phyloP scores from a whole-genome alignment of 495 filamentous ascomycete species.

The Podospora appendiculata region DNA sequence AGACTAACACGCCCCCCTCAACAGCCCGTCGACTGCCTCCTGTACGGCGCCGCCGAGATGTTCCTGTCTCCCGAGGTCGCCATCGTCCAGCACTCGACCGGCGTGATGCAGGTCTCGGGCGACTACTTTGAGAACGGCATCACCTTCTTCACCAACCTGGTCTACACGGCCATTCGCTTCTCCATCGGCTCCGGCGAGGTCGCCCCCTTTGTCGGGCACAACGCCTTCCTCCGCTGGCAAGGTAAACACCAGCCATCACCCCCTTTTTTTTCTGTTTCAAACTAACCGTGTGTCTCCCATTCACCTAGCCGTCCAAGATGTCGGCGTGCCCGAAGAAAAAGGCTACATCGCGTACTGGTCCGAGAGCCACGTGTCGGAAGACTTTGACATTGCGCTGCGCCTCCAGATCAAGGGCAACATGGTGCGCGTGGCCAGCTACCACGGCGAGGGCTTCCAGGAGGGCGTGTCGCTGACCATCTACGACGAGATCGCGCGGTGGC shows the following conservation, averaged over 20 bases:
- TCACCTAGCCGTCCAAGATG: constrained; percentile 56
- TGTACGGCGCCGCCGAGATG: constrained; percentile 67
- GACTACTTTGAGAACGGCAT: constrained; percentile 66
- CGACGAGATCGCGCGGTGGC: constrained; percentile 70
- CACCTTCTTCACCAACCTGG: constrained; percentile 71
- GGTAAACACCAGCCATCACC: not conserved
- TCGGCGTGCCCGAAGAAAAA: constrained; percentile 52
- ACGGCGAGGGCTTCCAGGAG: constrained; percentile 65
- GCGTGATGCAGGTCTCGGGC: constrained; percentile 61
- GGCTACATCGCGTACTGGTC: constrained; percentile 70
- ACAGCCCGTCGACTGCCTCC: constrained; percentile 51
- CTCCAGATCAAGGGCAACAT: constrained; percentile 60
- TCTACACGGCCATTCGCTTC: constrained; percentile 66
- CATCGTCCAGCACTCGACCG: constrained; percentile 23
- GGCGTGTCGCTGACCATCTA: constrained; percentile 74
- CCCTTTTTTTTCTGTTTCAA: not conserved
- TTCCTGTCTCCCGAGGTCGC: constrained; percentile 65
- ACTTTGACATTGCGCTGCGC: constrained; percentile 73
- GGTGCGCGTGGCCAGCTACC: constrained; percentile 60
- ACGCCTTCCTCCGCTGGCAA: constrained; percentile 63
- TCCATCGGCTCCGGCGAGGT: constrained; percentile 69
- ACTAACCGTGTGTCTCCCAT: too few species aligned
- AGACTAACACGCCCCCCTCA: not conserved
- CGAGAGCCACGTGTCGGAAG: constrained; percentile 67
- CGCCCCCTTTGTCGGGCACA: constrained; percentile 65